Base-by-base conservation (phyloP, 345 rosid species). In the Combretum micranthum region DNA sequence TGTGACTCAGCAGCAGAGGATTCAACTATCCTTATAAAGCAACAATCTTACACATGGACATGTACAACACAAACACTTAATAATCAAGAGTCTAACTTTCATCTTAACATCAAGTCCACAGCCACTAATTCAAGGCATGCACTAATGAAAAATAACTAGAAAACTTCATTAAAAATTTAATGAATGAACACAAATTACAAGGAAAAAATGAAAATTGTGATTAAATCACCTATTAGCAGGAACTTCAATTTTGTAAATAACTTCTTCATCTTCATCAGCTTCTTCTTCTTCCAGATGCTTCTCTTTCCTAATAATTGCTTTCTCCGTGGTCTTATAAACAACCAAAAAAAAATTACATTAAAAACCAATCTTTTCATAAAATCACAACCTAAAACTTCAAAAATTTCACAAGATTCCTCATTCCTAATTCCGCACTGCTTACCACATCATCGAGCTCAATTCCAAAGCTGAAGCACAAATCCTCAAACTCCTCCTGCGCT, bases 401-500 rank as follows among this genome's bases (percentile, higher is more conserved):
- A n/a, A 55, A n/a, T n/a, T n/a, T n/a, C n/a, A n/a, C n/a, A n/a
- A n/a, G n/a, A n/a, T n/a, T n/a, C n/a, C n/a, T n/a, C n/a, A n/a
- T 4, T 37, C 6, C 44, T 17, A 37, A 47, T 1, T 19, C 15
- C 21, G 1, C 16, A 55, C 9, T 32, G 39, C 87, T 78, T 49
- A 93, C 99, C 86, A 82, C 99, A 61, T 85, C 99, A 39, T 89
- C 99, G 20, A 93, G 95, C 75, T 93, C 96, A 23, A 93, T 87
- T 8, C 99, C 99, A 7, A 89, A 93, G 22, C 72, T 37, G 83
- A 89, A 93, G 81, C 99, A 93, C 32, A 93, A 73, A 53, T 85
- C 97, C 50, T 89, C 94, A 22, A 89, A 93, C 69, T 86, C 83
- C 62, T 87, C 94, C 62, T 75, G 75, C 14, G 83, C 98, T 90